Evolutionary conservation across 2,329 filamentous ascomycete species (phyloP).

Genomic region (Colletotrichum godetiae): DNA sequence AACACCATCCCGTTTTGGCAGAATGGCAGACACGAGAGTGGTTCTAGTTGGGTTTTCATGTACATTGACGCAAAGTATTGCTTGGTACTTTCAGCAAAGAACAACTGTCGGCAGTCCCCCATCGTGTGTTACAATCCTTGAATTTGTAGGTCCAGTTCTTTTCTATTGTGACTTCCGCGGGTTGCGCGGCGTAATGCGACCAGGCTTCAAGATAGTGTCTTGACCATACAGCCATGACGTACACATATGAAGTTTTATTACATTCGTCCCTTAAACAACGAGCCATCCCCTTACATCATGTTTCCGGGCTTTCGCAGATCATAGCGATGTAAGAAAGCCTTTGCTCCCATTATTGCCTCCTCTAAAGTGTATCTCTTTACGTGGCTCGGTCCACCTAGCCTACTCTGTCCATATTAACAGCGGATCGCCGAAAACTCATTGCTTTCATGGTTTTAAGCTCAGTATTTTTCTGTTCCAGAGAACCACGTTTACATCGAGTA

Average conservation of each 20-base stretch:
- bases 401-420: background rate
- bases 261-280: background rate
- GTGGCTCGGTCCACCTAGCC: constrained; percentile 4
- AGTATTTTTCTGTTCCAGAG: background rate
- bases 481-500: background rate
- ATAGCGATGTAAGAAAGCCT: background rate
- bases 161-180: background rate
- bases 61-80: background rate
- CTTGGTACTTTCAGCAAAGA: background rate
- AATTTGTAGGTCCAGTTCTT: background rate
- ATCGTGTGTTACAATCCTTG: background rate
- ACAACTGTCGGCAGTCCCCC: background rate
- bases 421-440: background rate
- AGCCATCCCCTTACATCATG: background rate
- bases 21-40: background rate
- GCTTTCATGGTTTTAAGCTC: background rate
- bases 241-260: background rate
- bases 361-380: background rate
- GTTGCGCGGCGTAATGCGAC: background rate
- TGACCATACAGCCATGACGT: background rate
- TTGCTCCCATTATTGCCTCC: background rate
- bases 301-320: background rate
- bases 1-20: background rate
- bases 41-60: background rate
- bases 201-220: background rate